A percentile compares a stretch with the other conserved stretches of the same genome.
Evolutionary conservation across 2,329 filamentous ascomycete genomes (phyloP).

Genomic region (Xylaria sp.): DNA sequence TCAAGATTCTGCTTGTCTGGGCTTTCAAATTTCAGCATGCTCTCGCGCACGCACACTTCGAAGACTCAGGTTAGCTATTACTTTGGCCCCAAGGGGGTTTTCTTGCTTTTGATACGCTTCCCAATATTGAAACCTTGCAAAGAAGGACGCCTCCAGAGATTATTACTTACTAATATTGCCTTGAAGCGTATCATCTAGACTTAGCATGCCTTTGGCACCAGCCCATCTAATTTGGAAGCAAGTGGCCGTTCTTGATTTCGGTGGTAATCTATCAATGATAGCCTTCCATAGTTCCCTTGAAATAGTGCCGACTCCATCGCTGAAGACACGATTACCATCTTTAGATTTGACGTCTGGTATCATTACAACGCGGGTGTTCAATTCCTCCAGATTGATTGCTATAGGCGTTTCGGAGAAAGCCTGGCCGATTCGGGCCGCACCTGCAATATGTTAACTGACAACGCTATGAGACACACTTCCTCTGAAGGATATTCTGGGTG

Average conservation of each 20-base stretch:
- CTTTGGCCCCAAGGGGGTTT: not conserved
- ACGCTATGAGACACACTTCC: not conserved
- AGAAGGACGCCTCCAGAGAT: not conserved
- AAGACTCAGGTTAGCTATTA: not conserved
- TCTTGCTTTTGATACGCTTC: not conserved
- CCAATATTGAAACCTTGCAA: too few relatives aligned
- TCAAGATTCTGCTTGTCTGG: conserved; percentile 67
- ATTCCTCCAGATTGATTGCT: conserved; percentile 63
- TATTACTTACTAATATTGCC: conserved; percentile 58
- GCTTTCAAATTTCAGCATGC: conserved; percentile 83
- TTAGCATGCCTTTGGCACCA: conserved; percentile 80
- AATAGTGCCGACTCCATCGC: conserved; percentile 82
- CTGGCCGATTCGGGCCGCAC: conserved; percentile 69
- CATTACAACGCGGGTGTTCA: conserved; percentile 48
- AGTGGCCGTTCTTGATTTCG: conserved; percentile 64
- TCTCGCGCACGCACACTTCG: conserved; percentile 70
- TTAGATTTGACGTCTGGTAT: conserved; percentile 65
- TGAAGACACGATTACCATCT: conserved; percentile 70
- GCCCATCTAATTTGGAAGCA: conserved; percentile 80
- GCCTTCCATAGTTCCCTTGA: conserved; percentile 68
- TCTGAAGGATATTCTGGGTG: not conserved
- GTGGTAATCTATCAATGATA: conserved; percentile 68
- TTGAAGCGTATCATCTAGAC: conserved; percentile 70
- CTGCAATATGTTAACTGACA: conserved; percentile 19
- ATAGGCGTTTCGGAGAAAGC: conserved; percentile 81